Conservation (phyloP, 1,139 yeast species). For the Scheffersomyces cryptocercus region DNA sequence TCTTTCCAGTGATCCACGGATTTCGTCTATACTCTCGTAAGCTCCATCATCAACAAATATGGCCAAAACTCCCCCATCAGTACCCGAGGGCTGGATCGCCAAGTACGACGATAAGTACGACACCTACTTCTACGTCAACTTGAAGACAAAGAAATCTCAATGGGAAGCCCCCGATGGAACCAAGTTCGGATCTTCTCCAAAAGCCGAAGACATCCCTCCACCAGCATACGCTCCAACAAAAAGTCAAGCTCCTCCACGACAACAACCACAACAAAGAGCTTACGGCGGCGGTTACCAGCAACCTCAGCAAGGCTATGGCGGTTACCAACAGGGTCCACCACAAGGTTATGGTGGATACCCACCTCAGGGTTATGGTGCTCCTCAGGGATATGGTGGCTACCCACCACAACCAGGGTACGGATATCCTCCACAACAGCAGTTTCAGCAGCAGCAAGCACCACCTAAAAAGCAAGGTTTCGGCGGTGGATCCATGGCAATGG, state of each 20-base stretch:
- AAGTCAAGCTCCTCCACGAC: slow-evolving; percentile 16
- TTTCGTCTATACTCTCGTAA: no score
- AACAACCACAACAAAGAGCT: slow-evolving; percentile 16
- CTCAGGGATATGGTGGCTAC: slow-evolving; percentile 16
- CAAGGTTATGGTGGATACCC: slow-evolving; percentile 19
- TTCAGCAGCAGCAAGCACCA: slow-evolving; percentile 23
- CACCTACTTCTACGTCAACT: slow-evolving; percentile 76
- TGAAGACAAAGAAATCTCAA: slow-evolving; percentile 73
- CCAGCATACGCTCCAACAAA: slow-evolving; percentile 23
- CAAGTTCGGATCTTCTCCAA: slow-evolving; percentile 26
- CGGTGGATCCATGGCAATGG: slow-evolving; percentile 59
- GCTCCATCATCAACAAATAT: no score
- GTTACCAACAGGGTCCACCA: slow-evolving; percentile 17
- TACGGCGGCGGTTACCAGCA: slow-evolving; percentile 5
- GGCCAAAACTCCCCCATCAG: slow-evolving; percentile 46
- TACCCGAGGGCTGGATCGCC: slow-evolving; percentile 85
- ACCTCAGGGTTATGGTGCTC: slow-evolving; percentile 17
- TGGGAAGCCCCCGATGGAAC: slow-evolving; percentile 87
- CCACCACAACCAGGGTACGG: slow-evolving; percentile 21
- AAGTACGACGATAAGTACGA: slow-evolving; percentile 80
- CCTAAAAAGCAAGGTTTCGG: slow-evolving; percentile 27
- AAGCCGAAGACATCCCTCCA: slow-evolving; percentile 23
- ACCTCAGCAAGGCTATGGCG: slow-evolving; percentile 19
- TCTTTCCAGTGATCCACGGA: no score
- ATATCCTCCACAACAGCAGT: slow-evolving; percentile 21